These are phyloP conservation scores for Aspergillus carlsbadensis DNA, from an alignment of 495 filamentous ascomycete species.

Conservation along the genomic window DNA sequence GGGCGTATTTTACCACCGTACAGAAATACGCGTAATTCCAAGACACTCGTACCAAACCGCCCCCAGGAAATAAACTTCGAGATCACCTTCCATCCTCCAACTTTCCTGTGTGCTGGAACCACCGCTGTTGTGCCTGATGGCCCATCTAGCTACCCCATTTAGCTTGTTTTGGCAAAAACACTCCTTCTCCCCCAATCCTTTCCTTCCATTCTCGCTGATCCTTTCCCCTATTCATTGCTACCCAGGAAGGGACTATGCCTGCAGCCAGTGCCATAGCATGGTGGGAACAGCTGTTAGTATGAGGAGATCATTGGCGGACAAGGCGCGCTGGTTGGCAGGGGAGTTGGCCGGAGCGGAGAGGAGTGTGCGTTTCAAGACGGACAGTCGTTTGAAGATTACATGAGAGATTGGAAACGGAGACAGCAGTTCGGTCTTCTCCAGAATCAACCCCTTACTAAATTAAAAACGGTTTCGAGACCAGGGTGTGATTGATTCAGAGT, in stretches of 20 bases:
- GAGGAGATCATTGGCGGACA: slow-evolving; percentile 13
- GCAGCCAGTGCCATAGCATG: not conserved
- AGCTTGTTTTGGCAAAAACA: not conserved
- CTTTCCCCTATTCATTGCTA: not conserved
- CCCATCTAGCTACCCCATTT: not conserved
- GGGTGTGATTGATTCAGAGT: not conserved
- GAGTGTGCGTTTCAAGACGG: not conserved
- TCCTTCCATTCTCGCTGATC: slow-evolving; percentile 4
- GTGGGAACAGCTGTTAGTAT: not conserved
- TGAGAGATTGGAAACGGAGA: slow-evolving; percentile 17
- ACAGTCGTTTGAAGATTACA: slow-evolving; percentile 10
- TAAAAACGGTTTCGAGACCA: slow-evolving; percentile 10
- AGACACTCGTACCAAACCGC: not conserved
- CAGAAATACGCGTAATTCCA: not conserved
- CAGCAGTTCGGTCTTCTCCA: not conserved
- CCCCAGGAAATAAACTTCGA: slow-evolving; percentile 2
- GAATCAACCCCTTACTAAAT: not conserved
- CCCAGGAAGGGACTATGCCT: slow-evolving; percentile 5
- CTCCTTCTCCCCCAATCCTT: not conserved
- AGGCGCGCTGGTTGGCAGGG: slow-evolving; percentile 17
- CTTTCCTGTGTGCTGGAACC: slow-evolving; percentile 15
- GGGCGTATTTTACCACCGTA: not conserved
- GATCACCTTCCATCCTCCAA: slow-evolving; percentile 4
- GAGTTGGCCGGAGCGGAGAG: not conserved
- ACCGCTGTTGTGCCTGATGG: not conserved